Conservation (phyloP, 2,329 filamentous ascomycete species). For the Alternaria ventricosa region DNA sequence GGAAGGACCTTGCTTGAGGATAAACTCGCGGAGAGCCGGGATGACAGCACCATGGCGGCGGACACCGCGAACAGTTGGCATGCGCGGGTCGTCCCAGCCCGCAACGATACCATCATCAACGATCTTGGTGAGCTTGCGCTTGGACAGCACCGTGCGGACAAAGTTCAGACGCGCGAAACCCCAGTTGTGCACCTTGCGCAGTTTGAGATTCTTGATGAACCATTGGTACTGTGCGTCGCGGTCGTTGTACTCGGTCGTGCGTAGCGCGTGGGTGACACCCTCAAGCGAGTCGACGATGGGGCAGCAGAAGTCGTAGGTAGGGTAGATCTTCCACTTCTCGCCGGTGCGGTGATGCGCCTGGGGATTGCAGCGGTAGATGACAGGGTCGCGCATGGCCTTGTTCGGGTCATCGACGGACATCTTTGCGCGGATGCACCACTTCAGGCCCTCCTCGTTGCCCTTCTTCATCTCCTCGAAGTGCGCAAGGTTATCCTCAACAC, state of each 20-base stretch:
- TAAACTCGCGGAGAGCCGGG: slow-evolving; percentile 80
- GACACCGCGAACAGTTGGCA: slow-evolving; percentile 84
- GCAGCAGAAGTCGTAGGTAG: slow-evolving; percentile 86
- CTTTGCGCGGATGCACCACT: slow-evolving; percentile 94
- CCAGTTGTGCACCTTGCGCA: slow-evolving; percentile 83
- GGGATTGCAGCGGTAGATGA: slow-evolving; percentile 94
- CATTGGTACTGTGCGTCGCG: slow-evolving; percentile 87
- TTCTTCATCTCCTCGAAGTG: slow-evolving; percentile 94
- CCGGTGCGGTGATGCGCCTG: slow-evolving; percentile 78
- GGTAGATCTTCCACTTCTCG: slow-evolving; percentile 82
- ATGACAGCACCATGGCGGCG: slow-evolving; percentile 80
- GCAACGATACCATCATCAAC: slow-evolving; percentile 77
- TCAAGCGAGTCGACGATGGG: slow-evolving; percentile 81
- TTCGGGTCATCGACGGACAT: slow-evolving; percentile 91
- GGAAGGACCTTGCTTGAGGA: slow-evolving; percentile 81
- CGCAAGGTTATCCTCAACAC: slow-evolving; percentile 81
- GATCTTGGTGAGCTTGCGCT: slow-evolving; percentile 84
- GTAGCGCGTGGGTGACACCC: slow-evolving; percentile 81
- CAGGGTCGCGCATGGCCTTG: slow-evolving; percentile 93
- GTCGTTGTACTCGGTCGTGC: slow-evolving; percentile 87
- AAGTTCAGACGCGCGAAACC: slow-evolving; percentile 88
- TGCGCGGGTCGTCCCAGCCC: slow-evolving; percentile 87
- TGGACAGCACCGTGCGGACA: slow-evolving; percentile 80
- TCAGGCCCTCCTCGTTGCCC: slow-evolving; percentile 76
- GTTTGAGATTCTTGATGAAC: slow-evolving; percentile 76